Evolutionary conservation across 73 alveolate species (phyloP), one percentile per base, ranked within the genome.

Genomic region (Paramecium bursaria): DNA sequence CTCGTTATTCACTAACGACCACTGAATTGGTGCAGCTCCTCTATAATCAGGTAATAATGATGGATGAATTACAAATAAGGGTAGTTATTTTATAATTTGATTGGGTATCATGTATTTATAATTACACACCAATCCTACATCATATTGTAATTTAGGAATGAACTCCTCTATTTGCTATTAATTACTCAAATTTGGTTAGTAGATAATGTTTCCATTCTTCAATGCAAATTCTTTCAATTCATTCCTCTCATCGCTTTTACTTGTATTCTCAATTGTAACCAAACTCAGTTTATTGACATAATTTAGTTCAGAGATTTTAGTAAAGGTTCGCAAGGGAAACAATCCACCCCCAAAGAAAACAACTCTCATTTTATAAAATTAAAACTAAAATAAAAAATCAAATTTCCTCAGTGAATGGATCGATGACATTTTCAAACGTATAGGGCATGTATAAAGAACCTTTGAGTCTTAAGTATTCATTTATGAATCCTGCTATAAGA

Each of bases 11-110:
- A 88, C 30, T 9, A 93, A 67, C 11, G 96, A 87, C 42, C 91
- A 91, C 75, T 91, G 85, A 19, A 93, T 91, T 11, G 98, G 98
- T 25, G 96, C 93, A 0, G 98, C 86, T 23, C 98, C 98, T 86
- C 96, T 35, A 61, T 91, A 91, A 48, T 93, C 92, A 7, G 98
- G 98, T 14, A 93, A 86, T 26, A 93, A 85, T 4, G 94, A 86
- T 7, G 98, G 96, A 82, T 93, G 98, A 35, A 93, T 80, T 3
- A 87, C 94, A 27, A 67, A 73, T 77, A 87, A 27, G 1, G 90
- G 86, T 14, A 79, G 54, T 26, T 49, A 25, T 39, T 79, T 73
- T 22, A 54, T 79, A 22, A 79, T 79, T 6, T 54, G 1, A 19
- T 29, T 39, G 2, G 89, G 85, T 35, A 79, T 79, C 89, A 79